Base-by-base conservation (phyloP, 768 basidiomycete genomes). In the Pleurotus cornucopiae region DNA sequence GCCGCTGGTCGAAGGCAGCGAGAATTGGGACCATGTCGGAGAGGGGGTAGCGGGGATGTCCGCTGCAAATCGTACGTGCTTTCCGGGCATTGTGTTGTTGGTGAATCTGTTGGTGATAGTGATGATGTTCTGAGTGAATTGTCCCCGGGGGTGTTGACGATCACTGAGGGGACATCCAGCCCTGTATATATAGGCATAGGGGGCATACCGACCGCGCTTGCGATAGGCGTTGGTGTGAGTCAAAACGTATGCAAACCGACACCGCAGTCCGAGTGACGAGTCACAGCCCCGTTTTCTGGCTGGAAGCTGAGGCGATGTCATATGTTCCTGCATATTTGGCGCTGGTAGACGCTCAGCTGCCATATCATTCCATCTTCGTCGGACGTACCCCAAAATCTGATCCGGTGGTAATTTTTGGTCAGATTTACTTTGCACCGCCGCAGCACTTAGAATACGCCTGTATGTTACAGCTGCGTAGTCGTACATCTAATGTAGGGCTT, bases 21-120 rank as follows among this genome's bases (percentile, higher is more conserved):
- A 75, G 2, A 69, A 67, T 23, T 56, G 56, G 0, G 76, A 74
- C 57, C 65, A 64, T 0, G 71, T 67, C 1, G 76, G 75, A 2
- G 77, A 77, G 6, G 73, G 71, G 1, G 72, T 68, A 30, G 67
- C 46, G 4, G 72, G 66, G 11, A 66, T 67, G 63, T 73, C 73
- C 11, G 70, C 69, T 7, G 74, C 70, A 55, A 79, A 79, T 47
- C 72, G 72, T 34, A 79, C 77, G 67, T 71, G 75, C 64, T 73
- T 75, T 45, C 65, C 62, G 66, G 58, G 41, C 48, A 44, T 58
- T 18, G 21, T 6, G 56, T 2, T 40, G 25, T 13, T 23, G 18
- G 40, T 4, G 20, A 16, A 9, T 6, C 12, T 25, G 25, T 20
- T 49, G 21, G 48, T 37, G 26, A n/a, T 26, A 26, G 48, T 34